Percentiles rank a stretch among this genome's conserved stretches.
Conservation (phyloP, 495 filamentous ascomycete species). For the Lophium mytilinum region DNA sequence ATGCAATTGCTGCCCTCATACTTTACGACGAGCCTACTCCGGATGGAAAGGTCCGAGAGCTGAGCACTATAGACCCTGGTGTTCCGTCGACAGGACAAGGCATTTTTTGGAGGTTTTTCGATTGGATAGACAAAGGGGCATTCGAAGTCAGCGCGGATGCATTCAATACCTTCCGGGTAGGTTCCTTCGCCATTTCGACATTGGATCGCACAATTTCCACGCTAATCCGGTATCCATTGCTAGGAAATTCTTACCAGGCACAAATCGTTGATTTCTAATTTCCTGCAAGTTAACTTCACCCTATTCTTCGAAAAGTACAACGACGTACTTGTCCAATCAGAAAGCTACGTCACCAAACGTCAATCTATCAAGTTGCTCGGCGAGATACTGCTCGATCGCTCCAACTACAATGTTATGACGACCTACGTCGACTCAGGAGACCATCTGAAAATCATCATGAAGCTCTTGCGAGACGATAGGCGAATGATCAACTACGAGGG, state of each 20-base stretch:
- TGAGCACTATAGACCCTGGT: constrained; percentile 60
- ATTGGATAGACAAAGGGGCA: constrained; percentile 88
- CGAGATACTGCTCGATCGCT: constrained; percentile 86
- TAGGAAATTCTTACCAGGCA: constrained; percentile 92
- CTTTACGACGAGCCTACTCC: constrained; percentile 79
- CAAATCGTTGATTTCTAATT: constrained; percentile 78
- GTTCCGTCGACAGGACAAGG: constrained; percentile 62
- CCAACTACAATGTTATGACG: constrained; percentile 98
- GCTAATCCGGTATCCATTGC: background rate
- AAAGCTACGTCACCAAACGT: constrained; percentile 95
- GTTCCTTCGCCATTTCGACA: constrained; percentile 14
- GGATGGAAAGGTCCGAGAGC: constrained; percentile 42
- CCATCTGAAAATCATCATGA: constrained; percentile 97
- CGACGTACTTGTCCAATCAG: constrained; percentile 74
- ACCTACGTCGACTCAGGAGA: constrained; percentile 90
- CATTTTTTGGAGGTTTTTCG: constrained; percentile 96
- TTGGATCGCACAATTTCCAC: background rate
- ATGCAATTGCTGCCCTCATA: constrained; percentile 79
- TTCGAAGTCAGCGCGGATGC: constrained; percentile 98
- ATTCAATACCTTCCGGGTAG: constrained; percentile 90
- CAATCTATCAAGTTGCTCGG: constrained; percentile 97
- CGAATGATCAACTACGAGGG: constrained; percentile 99
- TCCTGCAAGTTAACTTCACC: constrained; percentile 78
- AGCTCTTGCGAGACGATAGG: constrained; percentile 82
- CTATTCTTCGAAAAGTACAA: constrained; percentile 91